Evolutionary conservation across 1,284 basidiomycete species (phyloP).

Genomic region (Malassezia caprae): DNA sequence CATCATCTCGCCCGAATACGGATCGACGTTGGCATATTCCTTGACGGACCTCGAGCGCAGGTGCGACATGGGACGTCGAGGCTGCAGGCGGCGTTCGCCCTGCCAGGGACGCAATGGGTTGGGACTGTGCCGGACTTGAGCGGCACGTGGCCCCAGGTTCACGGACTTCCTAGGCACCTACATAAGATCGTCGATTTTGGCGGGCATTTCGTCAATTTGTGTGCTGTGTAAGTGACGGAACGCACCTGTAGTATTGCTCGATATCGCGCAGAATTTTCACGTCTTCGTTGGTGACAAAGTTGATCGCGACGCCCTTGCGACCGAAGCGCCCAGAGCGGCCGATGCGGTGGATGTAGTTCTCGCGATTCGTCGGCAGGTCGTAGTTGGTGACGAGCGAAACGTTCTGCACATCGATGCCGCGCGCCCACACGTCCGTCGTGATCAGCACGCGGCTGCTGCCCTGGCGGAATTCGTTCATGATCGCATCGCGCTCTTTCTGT

Average conservation of each 20-base stretch:
- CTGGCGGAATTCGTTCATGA: constrained; percentile 95
- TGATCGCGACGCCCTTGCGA: constrained; percentile 64
- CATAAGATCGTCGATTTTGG: constrained; percentile 46
- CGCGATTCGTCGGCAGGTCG: constrained; percentile 79
- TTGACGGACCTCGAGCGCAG: not conserved
- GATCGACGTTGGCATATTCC: not conserved
- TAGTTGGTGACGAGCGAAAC: constrained; percentile 98
- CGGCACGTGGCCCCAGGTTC: not conserved
- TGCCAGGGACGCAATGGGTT: not conserved
- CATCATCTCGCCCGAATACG: not conserved
- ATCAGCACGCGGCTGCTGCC: constrained; percentile 56
- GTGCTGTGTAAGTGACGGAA: constrained; percentile 17
- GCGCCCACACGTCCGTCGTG: constrained; percentile 78
- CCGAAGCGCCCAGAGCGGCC: constrained; percentile 91
- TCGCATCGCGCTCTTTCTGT: constrained; percentile 94
- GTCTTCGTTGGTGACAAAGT: constrained; percentile 62
- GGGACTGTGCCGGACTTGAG: not conserved
- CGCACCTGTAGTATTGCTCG: constrained; percentile 36
- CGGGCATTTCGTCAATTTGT: constrained; percentile 47
- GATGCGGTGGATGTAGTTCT: constrained; percentile 97
- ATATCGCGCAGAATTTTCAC: constrained; percentile 41
- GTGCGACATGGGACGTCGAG: not conserved
- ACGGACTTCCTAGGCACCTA: constrained; percentile 12
- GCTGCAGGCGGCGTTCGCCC: not conserved
- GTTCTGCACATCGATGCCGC: constrained; percentile 97